These are phyloP conservation scores for Stagonosporopsis cucurbitacearum DNA, from an alignment of 2,329 filamentous ascomycete genomes.

Conservation along the genomic window DNA sequence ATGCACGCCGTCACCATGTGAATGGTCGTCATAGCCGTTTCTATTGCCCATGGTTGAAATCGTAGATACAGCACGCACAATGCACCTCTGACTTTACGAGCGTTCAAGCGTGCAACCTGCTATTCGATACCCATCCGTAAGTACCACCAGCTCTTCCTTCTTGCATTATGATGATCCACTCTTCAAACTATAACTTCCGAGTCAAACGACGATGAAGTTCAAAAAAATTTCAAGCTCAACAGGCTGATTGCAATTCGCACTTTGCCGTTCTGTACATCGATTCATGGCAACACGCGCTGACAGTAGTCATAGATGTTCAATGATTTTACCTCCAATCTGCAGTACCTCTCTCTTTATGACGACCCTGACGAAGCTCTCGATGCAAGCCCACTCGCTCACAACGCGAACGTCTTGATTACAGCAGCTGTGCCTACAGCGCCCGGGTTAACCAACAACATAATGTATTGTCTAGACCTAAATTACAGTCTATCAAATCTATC, in stretches of 20 bases:
- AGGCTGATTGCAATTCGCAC: slow-evolving; percentile 53
- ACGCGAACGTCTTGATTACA: too few species aligned
- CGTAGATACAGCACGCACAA: background rate
- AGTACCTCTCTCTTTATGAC: too few species aligned
- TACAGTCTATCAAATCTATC: slow-evolving; percentile 18
- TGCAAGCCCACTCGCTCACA: too few species aligned
- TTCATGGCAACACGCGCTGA: slow-evolving; percentile 20
- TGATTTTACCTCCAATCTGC: background rate
- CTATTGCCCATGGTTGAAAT: background rate
- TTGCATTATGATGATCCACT: slow-evolving; percentile 41
- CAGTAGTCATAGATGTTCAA: slow-evolving; percentile 10
- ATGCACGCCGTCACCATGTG: background rate
- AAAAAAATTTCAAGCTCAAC: slow-evolving; percentile 61
- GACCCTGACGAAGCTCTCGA: too few species aligned
- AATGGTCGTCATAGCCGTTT: too few species aligned
- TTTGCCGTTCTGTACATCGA: slow-evolving; percentile 1
- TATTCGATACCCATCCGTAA: slow-evolving; percentile 6
- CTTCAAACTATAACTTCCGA: slow-evolving; percentile 45
- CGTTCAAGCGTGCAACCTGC: slow-evolving; percentile 2
- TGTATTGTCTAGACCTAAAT: slow-evolving; percentile 18
- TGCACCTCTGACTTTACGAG: background rate
- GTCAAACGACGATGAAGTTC: slow-evolving; percentile 46
- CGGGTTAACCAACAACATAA: too few species aligned
- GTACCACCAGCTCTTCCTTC: background rate
- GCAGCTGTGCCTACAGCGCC: too few species aligned